Conservation (phyloP, 1,284 basidiomycete species). For the Meripilus lineatus region DNA sequence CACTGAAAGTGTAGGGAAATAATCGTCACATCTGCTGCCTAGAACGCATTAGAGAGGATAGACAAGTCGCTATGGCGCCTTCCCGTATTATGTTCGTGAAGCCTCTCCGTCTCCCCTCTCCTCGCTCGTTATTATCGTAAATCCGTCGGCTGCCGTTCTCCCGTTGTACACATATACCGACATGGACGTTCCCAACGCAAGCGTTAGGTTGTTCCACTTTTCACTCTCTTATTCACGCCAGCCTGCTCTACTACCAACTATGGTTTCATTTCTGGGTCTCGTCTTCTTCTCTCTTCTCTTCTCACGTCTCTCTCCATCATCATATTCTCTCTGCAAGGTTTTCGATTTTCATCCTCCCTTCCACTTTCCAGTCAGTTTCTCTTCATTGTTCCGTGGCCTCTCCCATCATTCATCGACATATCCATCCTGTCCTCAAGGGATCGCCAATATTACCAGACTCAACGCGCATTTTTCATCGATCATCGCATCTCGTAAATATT, state of each 20-base stretch:
- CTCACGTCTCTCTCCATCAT: slow-evolving; percentile 15
- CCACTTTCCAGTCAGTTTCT: too few species aligned
- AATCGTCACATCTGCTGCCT: slow-evolving; percentile 12
- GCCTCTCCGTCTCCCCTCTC: slow-evolving; percentile 8
- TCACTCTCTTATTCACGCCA: slow-evolving; percentile 27
- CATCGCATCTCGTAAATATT: slow-evolving; percentile 31
- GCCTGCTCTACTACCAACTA: slow-evolving; percentile 14
- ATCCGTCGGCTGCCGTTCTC: slow-evolving; percentile 18
- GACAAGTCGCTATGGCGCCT: slow-evolving; percentile 18
- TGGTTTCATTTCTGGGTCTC: slow-evolving; percentile 17
- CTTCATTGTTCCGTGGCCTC: too few species aligned
- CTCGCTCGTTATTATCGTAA: slow-evolving; percentile 25
- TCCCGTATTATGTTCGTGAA: slow-evolving; percentile 15
- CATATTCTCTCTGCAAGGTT: slow-evolving; percentile 10
- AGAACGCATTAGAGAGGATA: slow-evolving; percentile 26
- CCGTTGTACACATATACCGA: slow-evolving; percentile 21
- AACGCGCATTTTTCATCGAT: slow-evolving; percentile 18
- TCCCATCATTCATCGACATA: slow-evolving; percentile 39
- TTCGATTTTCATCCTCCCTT: too few species aligned
- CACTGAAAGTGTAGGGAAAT: slow-evolving; percentile 25
- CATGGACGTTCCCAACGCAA: slow-evolving; percentile 24
- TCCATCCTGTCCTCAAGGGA: slow-evolving; percentile 53
- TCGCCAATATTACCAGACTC: slow-evolving; percentile 20
- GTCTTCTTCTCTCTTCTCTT: slow-evolving; percentile 19
- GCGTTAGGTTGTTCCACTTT: slow-evolving; percentile 22